Conservation (phyloP, 331 rosid genomes). For the Spiraea crenata region DNA sequence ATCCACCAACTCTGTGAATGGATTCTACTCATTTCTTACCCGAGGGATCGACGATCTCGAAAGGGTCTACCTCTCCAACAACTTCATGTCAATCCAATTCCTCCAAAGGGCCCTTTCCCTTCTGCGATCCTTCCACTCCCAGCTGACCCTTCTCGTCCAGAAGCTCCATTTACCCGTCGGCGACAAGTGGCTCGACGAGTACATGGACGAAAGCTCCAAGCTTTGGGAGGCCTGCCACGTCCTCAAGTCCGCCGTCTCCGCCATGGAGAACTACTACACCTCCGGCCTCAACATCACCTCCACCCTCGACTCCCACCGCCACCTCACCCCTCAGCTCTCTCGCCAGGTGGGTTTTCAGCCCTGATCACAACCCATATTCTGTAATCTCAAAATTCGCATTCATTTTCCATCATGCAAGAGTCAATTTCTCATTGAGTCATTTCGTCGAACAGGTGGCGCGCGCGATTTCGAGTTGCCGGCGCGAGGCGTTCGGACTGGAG, state of each 20-base stretch:
- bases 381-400: not conserved
- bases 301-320: slow-evolving; percentile 70
- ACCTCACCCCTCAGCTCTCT: slow-evolving; percentile 71
- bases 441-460: slow-evolving; percentile 61
- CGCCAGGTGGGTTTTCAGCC: slow-evolving; percentile 62
- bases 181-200: slow-evolving; percentile 98
- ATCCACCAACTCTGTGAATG: slow-evolving; percentile 95
- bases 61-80: slow-evolving; percentile 65
- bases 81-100: slow-evolving; percentile 98
- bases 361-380: not conserved
- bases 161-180: slow-evolving; percentile 95
- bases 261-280: slow-evolving; percentile 75
- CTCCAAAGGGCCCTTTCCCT: slow-evolving; percentile 85
- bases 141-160: slow-evolving; percentile 81
- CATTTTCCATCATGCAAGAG: not conserved
- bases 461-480: slow-evolving; percentile 77
- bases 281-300: slow-evolving; percentile 71
- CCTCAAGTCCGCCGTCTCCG: slow-evolving; percentile 86
- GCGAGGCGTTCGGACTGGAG: slow-evolving; percentile 89
- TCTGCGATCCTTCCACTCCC: slow-evolving; percentile 91
- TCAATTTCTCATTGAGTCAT: not conserved
- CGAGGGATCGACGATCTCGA: slow-evolving; percentile 98
- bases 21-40: slow-evolving; percentile 82
- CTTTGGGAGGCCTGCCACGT: slow-evolving; percentile 99
- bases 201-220: slow-evolving; percentile 97